Evolutionary conservation across 805 yeast species (phyloP).

Genomic region (Teunomyces funiuensis): DNA sequence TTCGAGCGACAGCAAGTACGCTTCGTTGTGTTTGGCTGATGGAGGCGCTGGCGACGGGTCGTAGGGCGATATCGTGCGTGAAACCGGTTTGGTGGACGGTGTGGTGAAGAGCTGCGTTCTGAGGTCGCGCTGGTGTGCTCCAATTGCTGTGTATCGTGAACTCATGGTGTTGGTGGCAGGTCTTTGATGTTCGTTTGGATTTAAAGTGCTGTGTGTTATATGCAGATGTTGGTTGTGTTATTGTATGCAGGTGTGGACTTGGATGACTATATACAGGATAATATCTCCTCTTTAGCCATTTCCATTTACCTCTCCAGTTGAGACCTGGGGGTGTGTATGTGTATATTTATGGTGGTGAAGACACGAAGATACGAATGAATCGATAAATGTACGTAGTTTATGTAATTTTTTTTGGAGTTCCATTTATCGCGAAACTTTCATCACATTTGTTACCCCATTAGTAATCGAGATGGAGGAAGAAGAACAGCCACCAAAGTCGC

Average conservation of each 20-base stretch:
- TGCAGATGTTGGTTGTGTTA: not conserved
- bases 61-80: slow-evolving; percentile 39
- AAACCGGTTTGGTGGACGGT: slow-evolving; percentile 24
- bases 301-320: no score
- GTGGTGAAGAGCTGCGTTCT: slow-evolving; percentile 41
- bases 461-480: no score
- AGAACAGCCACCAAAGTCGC: slow-evolving; percentile 31
- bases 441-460: no score
- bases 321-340: no score
- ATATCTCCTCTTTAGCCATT: no score
- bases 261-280: no score
- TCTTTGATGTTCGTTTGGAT: not conserved
- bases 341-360: no score
- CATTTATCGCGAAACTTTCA: no score
- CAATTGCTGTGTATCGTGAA: slow-evolving; percentile 15
- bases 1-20: slow-evolving; percentile 43
- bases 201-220: not conserved
- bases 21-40: slow-evolving; percentile 42
- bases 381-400: no score
- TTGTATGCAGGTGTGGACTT: no score
- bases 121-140: slow-evolving; percentile 42
- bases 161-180: slow-evolving; percentile 5
- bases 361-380: no score
- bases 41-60: slow-evolving; percentile 24
- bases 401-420: no score